Evolutionary conservation across 148 eudicot species (phyloP).

Genomic region (Salicornia ramosissima): DNA sequence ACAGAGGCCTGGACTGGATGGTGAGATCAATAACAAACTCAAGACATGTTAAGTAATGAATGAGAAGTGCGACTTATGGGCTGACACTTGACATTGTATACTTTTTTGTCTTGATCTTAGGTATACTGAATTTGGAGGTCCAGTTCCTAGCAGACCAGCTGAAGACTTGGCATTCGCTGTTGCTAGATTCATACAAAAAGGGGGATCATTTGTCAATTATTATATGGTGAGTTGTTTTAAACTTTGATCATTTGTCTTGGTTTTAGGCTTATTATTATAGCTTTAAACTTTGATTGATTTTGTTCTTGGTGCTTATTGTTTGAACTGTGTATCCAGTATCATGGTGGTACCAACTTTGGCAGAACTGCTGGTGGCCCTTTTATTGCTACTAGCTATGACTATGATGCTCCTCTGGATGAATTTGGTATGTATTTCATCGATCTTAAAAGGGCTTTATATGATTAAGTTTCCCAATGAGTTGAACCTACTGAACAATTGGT

Average conservation of each 20-base stretch:
- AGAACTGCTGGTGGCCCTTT: conserved; percentile 76
- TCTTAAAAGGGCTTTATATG: not conserved
- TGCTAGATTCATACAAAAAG: conserved; percentile 77
- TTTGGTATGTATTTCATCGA: conserved; percentile 34
- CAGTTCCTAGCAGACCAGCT: conserved; percentile 70
- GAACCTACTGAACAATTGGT: not conserved
- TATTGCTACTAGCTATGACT: conserved; percentile 77
- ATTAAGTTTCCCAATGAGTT: not conserved
- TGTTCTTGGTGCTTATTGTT: not conserved
- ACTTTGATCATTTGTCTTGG: not conserved
- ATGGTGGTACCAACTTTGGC: conserved; percentile 85
- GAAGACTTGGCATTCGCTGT: conserved; percentile 86
- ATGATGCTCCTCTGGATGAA: conserved; percentile 87
- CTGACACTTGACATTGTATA: conserved; percentile 2
- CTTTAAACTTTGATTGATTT: not conserved
- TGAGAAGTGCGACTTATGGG: not conserved
- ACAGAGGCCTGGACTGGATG: conserved; percentile 96
- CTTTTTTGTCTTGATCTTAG: conserved; percentile 26
- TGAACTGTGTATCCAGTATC: conserved; percentile 43
- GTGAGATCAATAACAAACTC: conserved; percentile 26
- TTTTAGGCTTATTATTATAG: too few relatives aligned
- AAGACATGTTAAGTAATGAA: conserved; percentile 11
- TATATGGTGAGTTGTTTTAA: conserved; percentile 58
- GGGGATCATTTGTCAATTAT: conserved; percentile 77
- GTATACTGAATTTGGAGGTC: conserved; percentile 85